Conservation (phyloP, 768 basidiomycete genomes). For the Daedaleopsis nitida region DNA sequence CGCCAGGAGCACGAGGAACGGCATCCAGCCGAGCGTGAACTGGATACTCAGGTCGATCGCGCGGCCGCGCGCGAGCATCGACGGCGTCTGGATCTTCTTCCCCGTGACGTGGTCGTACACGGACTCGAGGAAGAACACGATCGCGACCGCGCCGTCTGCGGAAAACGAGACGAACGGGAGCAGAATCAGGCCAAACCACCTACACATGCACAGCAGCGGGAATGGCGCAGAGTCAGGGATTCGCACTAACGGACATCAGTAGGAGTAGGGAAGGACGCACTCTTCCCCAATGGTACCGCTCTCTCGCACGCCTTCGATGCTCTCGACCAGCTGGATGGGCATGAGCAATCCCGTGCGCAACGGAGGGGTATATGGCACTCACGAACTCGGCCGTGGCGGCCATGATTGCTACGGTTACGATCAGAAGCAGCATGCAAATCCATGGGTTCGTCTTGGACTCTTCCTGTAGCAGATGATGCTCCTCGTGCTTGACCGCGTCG, state of each 20-base stretch:
- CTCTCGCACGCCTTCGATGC: conserved; percentile 56
- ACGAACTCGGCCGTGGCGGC: conserved; percentile 75
- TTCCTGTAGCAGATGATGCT: conserved; percentile 44
- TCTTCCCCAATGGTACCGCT: conserved; percentile 49
- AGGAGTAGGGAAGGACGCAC: conserved; percentile 34
- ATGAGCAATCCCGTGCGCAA: background rate
- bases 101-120: conserved; percentile 43
- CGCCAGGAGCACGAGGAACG: conserved; percentile 63
- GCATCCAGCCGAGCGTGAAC: conserved; percentile 83
- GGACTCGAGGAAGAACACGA: conserved; percentile 56
- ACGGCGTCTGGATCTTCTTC: conserved; percentile 44
- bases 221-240: background rate
- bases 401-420: conserved; percentile 59
- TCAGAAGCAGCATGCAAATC: conserved; percentile 56
- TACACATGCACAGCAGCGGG: conserved; percentile 23
- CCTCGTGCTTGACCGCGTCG: conserved; percentile 27
- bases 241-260: background rate
- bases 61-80: conserved; percentile 62
- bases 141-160: conserved; percentile 65
- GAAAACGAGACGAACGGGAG: conserved; percentile 75
- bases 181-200: conserved; percentile 75
- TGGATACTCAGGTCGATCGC: conserved; percentile 81
- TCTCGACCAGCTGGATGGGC: conserved; percentile 56
- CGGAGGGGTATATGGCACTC: conserved; percentile 15
- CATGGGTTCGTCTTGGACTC: conserved; percentile 67